Evolutionary conservation across 768 basidiomycete species (phyloP).

Genomic region (Amanita subjunquillea): DNA sequence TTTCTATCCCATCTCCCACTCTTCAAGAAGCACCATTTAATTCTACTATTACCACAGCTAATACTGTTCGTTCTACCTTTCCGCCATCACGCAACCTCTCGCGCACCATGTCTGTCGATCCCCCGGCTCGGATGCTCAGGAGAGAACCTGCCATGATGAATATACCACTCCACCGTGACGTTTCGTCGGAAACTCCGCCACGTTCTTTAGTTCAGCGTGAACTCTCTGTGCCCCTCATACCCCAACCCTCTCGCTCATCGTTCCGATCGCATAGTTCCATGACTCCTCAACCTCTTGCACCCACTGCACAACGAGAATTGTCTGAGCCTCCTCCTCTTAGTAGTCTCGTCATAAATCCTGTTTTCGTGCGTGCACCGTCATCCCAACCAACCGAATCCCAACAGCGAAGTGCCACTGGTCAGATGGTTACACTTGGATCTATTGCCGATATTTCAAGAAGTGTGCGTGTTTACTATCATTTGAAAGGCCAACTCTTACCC

Average conservation of each 20-base stretch:
- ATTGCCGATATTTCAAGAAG: conserved; percentile 44
- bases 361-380: conserved; percentile 56
- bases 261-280: conserved; percentile 60
- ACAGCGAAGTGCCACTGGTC: conserved; percentile 18
- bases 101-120: conserved; percentile 72
- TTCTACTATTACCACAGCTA: background rate
- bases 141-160: conserved; percentile 5
- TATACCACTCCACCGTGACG: conserved; percentile 21
- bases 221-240: conserved; percentile 35
- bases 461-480: conserved; percentile 26
- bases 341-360: conserved; percentile 51
- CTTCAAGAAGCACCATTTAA: conserved; percentile 16
- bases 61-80: conserved; percentile 22
- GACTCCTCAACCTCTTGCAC: conserved; percentile 50
- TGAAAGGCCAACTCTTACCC: conserved; percentile 2
- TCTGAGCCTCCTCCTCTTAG: conserved; percentile 66
- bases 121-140: conserved; percentile 27
- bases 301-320: conserved; percentile 27
- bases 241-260: conserved; percentile 30
- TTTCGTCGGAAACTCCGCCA: conserved; percentile 23
- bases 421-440: conserved; percentile 46
- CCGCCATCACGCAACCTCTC: conserved; percentile 34
- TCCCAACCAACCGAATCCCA: conserved; percentile 17
- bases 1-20: conserved; percentile 12
- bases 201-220: conserved; percentile 24